phyloP scores from a whole-genome alignment of 2,329 filamentous ascomycete genomes.

The Mycosphaerelloides madeirae region DNA sequence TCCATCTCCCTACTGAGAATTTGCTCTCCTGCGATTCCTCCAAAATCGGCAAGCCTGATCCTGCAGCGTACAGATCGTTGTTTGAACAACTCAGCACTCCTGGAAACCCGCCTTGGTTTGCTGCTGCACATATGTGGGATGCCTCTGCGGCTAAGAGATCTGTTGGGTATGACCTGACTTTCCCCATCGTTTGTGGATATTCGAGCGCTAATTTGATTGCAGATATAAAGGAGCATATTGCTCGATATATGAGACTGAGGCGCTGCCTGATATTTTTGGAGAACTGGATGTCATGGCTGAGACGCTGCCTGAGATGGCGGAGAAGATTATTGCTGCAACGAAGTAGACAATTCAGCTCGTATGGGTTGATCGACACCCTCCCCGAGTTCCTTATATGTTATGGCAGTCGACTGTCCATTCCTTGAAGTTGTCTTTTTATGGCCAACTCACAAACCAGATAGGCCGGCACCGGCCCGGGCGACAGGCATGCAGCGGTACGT shows the following conservation, averaged over 20 bases:
- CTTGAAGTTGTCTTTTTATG: too few species aligned
- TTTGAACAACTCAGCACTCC: slow-evolving; percentile 38
- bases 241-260: slow-evolving; percentile 49
- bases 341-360: slow-evolving; percentile 3
- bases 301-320: slow-evolving; percentile 47
- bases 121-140: slow-evolving; percentile 51
- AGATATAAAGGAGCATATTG: slow-evolving; percentile 52
- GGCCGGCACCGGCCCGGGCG: too few species aligned
- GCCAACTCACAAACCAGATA: too few species aligned
- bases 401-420: too few species aligned
- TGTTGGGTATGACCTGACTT: not conserved
- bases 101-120: slow-evolving; percentile 46
- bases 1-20: slow-evolving; percentile 49
- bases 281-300: slow-evolving; percentile 49
- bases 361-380: too few species aligned
- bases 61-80: slow-evolving; percentile 43
- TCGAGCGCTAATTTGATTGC: not conserved
- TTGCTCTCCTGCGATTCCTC: slow-evolving; percentile 49
- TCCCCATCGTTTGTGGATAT: not conserved
- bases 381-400: too few species aligned
- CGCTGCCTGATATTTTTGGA: slow-evolving; percentile 45
- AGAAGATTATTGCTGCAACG: slow-evolving; percentile 29
- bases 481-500: too few species aligned
- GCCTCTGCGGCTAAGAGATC: slow-evolving; percentile 1
- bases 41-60: slow-evolving; percentile 48